Conservation (phyloP, 352 stramenopile genomes). For the Globisporangium irregulare region DNA sequence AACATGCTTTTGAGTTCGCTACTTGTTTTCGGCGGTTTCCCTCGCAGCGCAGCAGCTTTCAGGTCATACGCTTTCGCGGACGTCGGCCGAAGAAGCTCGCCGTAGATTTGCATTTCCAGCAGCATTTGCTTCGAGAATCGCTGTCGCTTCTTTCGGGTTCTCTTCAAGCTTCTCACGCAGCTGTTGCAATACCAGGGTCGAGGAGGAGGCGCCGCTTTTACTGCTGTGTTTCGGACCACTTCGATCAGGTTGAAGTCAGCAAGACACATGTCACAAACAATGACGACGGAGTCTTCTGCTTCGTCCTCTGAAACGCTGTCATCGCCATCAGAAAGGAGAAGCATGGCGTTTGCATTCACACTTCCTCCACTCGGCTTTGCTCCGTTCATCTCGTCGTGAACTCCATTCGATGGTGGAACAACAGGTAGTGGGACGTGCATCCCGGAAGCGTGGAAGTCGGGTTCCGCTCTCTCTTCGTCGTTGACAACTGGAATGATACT, state of each 20-base stretch:
- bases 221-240: conserved; percentile 39
- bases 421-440: conserved; percentile 17
- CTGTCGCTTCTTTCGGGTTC: conserved; percentile 74
- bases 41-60: conserved; percentile 35
- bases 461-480: background rate
- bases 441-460: background rate
- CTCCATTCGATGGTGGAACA: background rate
- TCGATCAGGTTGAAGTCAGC: conserved; percentile 72
- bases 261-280: conserved; percentile 80
- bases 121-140: conserved; percentile 86
- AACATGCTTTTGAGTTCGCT: conserved; percentile 54
- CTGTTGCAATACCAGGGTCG: conserved; percentile 72
- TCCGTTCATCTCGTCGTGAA: conserved; percentile 2
- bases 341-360: conserved; percentile 23
- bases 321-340: conserved; percentile 49
- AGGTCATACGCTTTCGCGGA: conserved; percentile 62
- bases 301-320: conserved; percentile 28
- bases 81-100: conserved; percentile 55
- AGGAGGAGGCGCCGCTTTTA: conserved; percentile 38
- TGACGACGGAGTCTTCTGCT: conserved; percentile 42
- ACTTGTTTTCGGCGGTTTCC: conserved; percentile 42
- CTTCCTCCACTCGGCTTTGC: conserved; percentile 24
- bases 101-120: conserved; percentile 79
- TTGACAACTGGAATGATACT: background rate
- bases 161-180: conserved; percentile 67